Evolutionary conservation across 2,329 filamentous ascomycete species (phyloP), one percentile per base, ranked within the genome.

Genomic region (Paecilomyces variotii): DNA sequence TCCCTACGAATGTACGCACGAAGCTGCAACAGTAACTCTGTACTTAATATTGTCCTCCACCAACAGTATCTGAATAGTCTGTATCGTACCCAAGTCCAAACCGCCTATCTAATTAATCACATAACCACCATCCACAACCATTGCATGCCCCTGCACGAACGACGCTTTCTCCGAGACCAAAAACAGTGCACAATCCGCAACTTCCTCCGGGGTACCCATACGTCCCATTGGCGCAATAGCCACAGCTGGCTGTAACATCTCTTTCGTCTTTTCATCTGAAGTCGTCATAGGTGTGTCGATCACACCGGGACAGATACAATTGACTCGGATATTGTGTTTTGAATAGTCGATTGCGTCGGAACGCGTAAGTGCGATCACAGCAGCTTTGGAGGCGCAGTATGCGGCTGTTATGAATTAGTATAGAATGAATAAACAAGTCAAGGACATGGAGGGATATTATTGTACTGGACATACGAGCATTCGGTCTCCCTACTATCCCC

Each of bases 341-440:
- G 82, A 80, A 64, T 84, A 84, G 62, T 85, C 80, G 24, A 84
- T 82, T 1, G 81, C 82, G 62, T 84, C 82, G 0, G 80, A 74
- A 4, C 78, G 73, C 0, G 83, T 85, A 78, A 86, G 78, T 25
- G 79, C 81, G 55, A 85, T 80, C 1, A 85, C 77, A 0, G 82
- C 83, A 12, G 82, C 78, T 61, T 86, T 86, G 3, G 81, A 84
- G 0, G 79, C 80, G 57, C 80, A 84, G 61, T 85, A 85, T 1
- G 81, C 76, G 9, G 81, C 81, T 82, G 12, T 3, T 27, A 2
- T 30, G 25, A 45, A n/a, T 4, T 35, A 51, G 55, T 35, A 52
- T 24, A 7, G 6, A 52, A 26, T n/a, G 19, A 52, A 28, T 7
- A 27, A 19, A 12, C 4, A 11, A 27, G 49, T 25, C n/a, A 7